Conservation (phyloP, 805 yeast genomes). For the Saturnispora bothae region DNA sequence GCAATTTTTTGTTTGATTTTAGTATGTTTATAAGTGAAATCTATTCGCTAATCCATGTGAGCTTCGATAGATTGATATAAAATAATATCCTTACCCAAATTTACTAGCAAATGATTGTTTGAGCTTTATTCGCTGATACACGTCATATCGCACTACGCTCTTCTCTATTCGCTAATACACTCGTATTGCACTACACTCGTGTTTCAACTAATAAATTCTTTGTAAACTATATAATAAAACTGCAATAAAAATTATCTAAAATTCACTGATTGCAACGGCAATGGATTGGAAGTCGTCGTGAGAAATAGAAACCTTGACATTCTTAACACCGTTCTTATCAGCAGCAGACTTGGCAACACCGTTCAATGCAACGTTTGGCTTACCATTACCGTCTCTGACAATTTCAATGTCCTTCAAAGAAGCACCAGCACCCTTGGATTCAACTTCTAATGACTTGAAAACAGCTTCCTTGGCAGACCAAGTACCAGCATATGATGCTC, state of each 20-base stretch:
- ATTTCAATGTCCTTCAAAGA: constrained; percentile 87
- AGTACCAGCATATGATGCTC: constrained; percentile 90
- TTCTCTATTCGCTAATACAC: no score
- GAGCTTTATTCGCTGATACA: not conserved
- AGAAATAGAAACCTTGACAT: constrained; percentile 80
- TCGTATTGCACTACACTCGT: no score
- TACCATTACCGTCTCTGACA: constrained; percentile 58
- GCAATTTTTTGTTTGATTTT: no score
- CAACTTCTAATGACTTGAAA: constrained; percentile 86
- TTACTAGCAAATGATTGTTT: no score
- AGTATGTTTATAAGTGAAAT: no score
- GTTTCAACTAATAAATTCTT: no score
- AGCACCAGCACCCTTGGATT: constrained; percentile 92
- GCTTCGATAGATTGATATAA: no score
- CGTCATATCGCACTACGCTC: not conserved
- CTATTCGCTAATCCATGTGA: no score
- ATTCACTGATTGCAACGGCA: constrained; percentile 81
- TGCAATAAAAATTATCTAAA: no score
- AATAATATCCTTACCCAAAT: no score
- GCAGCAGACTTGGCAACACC: constrained; percentile 79
- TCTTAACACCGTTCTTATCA: constrained; percentile 50
- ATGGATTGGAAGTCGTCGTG: constrained; percentile 97
- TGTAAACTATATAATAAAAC: no score
- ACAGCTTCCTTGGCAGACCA: constrained; percentile 99
- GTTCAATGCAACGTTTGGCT: constrained; percentile 66